These are phyloP conservation scores for Puccinia triticina DNA, from an alignment of 1,284 basidiomycete species.

Conservation along the genomic window DNA sequence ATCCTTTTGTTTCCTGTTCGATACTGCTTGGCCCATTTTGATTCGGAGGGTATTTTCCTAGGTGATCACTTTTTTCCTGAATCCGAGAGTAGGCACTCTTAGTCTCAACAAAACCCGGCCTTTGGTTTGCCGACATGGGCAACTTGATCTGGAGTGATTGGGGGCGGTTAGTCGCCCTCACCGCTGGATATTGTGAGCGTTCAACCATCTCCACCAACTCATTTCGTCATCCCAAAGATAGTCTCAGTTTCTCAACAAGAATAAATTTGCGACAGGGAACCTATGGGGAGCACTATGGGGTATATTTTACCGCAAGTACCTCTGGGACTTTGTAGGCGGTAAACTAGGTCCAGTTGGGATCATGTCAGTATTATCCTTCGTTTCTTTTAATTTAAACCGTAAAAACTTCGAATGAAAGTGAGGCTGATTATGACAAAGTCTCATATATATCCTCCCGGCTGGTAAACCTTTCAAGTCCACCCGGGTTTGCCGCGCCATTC, in stretches of 20 bases:
- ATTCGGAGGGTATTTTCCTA: too few relatives aligned
- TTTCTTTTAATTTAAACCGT: neutral
- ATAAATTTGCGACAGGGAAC: slow-evolving; percentile 65
- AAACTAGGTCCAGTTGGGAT: slow-evolving; percentile 36
- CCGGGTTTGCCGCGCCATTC: slow-evolving; percentile 21
- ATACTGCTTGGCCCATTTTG: too few relatives aligned
- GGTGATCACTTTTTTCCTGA: too few relatives aligned
- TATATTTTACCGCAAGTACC: slow-evolving; percentile 81
- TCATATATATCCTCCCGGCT: neutral
- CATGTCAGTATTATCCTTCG: slow-evolving; percentile 7
- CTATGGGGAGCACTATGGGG: slow-evolving; percentile 78
- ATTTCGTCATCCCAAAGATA: neutral
- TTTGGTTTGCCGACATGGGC: slow-evolving; percentile 66
- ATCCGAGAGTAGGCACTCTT: too few relatives aligned
- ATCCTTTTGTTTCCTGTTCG: too few relatives aligned
- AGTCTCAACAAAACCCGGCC: too few relatives aligned
- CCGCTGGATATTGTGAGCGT: slow-evolving; percentile 75
- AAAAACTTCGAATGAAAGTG: neutral
- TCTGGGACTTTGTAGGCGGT: slow-evolving; percentile 70
- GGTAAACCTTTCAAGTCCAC: neutral
- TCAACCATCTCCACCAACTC: neutral
- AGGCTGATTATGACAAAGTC: too few relatives aligned
- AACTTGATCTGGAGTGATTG: slow-evolving; percentile 80
- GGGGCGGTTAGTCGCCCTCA: slow-evolving; percentile 71
- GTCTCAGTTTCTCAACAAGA: neutral